Evolutionary conservation across 164 flowering plant species (phyloP).

Genomic region (Aristolochia fimbriata): DNA sequence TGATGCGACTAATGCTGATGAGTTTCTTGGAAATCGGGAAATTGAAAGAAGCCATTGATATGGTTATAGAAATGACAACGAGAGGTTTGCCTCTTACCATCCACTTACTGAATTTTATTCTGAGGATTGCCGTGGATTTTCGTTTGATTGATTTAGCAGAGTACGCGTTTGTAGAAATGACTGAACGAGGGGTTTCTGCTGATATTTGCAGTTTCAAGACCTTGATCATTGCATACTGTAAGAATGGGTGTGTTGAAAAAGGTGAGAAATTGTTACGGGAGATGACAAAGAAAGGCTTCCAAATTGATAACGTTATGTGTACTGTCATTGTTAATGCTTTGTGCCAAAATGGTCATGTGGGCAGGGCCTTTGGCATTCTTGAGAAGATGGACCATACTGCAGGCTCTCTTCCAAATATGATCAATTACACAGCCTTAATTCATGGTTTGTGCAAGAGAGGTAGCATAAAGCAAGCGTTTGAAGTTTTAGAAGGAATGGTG

Average conservation of each 20-base stretch:
- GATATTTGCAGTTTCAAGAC: constrained; percentile 47
- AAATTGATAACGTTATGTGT: constrained; percentile 52
- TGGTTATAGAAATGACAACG: constrained; percentile 66
- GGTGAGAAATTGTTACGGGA: constrained; percentile 58
- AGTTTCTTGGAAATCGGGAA: constrained; percentile 55
- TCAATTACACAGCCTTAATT: constrained; percentile 64
- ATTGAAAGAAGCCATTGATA: constrained; percentile 55
- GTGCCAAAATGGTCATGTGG: constrained; percentile 41
- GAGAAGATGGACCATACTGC: constrained; percentile 41
- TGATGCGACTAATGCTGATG: constrained; percentile 52
- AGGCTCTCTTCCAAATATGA: constrained; percentile 65
- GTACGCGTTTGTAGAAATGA: constrained; percentile 75
- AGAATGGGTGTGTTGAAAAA: constrained; percentile 34
- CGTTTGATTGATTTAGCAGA: constrained; percentile 51
- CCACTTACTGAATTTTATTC: constrained; percentile 36
- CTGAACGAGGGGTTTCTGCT: constrained; percentile 50
- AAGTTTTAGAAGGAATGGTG: constrained; percentile 78
- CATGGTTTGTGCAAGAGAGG: constrained; percentile 68
- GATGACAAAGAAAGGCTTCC: constrained; percentile 42
- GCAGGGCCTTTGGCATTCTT: constrained; percentile 45
- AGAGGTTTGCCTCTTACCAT: constrained; percentile 45
- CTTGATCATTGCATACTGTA: constrained; percentile 56
- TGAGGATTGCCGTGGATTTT: constrained; percentile 27
- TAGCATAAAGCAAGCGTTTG: constrained; percentile 81
- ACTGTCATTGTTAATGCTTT: constrained; percentile 44